Evolutionary conservation across 305 asterid genomes (phyloP).

Genomic region (Solanum hybrid): DNA sequence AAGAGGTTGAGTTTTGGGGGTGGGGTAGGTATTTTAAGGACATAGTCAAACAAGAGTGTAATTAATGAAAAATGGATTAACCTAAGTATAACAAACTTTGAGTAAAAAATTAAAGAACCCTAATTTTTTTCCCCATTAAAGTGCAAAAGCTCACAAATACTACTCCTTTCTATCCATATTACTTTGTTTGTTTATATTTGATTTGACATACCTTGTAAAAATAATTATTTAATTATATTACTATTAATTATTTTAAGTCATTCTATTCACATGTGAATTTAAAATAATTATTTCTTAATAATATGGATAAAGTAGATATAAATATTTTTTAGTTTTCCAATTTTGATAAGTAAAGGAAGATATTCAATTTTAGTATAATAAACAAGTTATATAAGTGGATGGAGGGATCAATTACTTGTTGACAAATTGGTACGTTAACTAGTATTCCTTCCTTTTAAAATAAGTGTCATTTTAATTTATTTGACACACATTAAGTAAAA

Average conservation of each 20-base stretch:
- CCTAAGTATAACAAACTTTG: neutral
- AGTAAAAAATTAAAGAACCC: neutral
- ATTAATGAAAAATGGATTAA: constrained; percentile 9
- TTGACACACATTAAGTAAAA: neutral
- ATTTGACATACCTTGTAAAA: neutral
- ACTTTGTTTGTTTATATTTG: neutral
- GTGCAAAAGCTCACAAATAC: neutral
- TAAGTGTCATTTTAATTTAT: neutral
- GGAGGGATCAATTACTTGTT: neutral
- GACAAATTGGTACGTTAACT: neutral
- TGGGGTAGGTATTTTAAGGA: neutral
- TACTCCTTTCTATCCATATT: neutral
- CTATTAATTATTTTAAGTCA: no score
- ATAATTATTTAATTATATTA: no score
- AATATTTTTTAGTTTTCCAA: neutral
- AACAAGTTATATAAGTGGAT: neutral
- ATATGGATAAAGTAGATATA: neutral
- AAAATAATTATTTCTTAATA: neutral
- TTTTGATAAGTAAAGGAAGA: neutral
- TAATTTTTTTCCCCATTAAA: neutral
- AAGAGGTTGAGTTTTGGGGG: neutral
- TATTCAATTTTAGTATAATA: neutral
- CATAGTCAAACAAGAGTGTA: constrained; percentile 9
- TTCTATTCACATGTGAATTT: neutral
- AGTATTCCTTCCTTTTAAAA: neutral